Base-by-base conservation (phyloP, 2,329 filamentous ascomycete species). In the Mariannaea elegans region DNA sequence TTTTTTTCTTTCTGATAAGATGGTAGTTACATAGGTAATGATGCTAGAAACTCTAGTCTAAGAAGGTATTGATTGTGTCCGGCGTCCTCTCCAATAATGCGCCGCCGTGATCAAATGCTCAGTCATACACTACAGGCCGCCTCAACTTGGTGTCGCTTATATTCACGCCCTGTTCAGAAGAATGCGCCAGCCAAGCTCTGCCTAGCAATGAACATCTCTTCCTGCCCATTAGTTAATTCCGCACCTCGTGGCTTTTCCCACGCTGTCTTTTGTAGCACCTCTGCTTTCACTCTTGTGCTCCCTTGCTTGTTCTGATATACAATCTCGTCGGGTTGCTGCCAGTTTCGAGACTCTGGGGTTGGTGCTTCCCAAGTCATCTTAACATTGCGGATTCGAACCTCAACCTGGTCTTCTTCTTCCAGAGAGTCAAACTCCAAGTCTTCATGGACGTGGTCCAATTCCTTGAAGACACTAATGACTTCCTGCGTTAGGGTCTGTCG, bases 401-500 rank as follows among this genome's bases (percentile, higher is more conserved):
- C 58, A 3, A 32, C 16, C 34, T 59, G 54, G 32, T 57, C 44
- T 10, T 60, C 62, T 24, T 59, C 50, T 16, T 29, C 56, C 38
- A 24, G 54, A 55, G 34, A 50, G 54, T 3, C 64, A 47, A 14
- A 45, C 38, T 69, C 64, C 10, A 67, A 64, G 9, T 56, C 56
- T 9, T 31, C 21, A 13, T 36, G 32, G 19, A 56, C 54, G 7
- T 60, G 38, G 14, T 70, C 68, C 18, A n/a, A 44, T 19, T 52
- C 50, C 31, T 65, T 66, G 38, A 71, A 68, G 31, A 61, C 63
- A 3, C 60, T 59, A 16, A 69, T 53, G 21, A 70, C 44, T 13
- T 65, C 64, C 19, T 62, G 58, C 7, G 51, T 48, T 3, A 71
- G 39, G 10, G 42, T 41, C 4, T 61, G 59, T 27, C 67, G 67